Evolutionary conservation across 139 green algal species (phyloP).

Genomic region (Chlamydomonas incerta): DNA sequence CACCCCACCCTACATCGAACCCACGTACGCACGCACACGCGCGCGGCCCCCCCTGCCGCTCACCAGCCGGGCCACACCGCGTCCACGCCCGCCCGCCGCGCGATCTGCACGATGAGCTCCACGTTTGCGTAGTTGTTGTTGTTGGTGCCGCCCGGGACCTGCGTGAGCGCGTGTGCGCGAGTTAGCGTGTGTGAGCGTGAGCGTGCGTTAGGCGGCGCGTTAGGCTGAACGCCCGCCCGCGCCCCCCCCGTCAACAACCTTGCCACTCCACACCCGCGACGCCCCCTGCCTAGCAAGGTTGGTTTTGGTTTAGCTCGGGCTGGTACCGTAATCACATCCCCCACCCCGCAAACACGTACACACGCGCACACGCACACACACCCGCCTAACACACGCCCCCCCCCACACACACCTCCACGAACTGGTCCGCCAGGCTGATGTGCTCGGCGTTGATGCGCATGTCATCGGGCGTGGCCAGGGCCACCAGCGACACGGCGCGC

Average conservation of each 20-base stretch:
- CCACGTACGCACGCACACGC: not conserved
- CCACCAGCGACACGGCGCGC: slow-evolving; percentile 82
- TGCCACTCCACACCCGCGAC: no score
- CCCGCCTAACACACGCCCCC: not conserved
- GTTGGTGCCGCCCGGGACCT: slow-evolving; percentile 93
- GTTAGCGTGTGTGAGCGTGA: no score
- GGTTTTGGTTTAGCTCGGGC: not conserved
- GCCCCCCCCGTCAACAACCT: no score
- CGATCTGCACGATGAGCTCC: slow-evolving; percentile 88
- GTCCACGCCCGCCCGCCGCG: slow-evolving; percentile 87
- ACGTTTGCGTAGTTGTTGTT: slow-evolving; percentile 99
- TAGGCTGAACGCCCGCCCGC: no score
- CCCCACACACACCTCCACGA: slow-evolving; percentile 87
- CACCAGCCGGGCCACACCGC: slow-evolving; percentile 98
- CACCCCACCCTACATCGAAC: not conserved
- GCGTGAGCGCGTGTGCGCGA: no score
- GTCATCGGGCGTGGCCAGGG: slow-evolving; percentile 95
- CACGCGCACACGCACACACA: not conserved
- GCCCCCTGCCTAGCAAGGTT: no score
- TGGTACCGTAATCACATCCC: no score
- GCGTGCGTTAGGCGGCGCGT: no score
- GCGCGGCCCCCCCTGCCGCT: slow-evolving; percentile 4
- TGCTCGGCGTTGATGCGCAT: slow-evolving; percentile 96
- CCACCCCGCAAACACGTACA: not conserved
- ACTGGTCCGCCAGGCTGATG: slow-evolving; percentile 96